phyloP scores from a whole-genome alignment of 768 basidiomycete species.

The Multifurca ochricompacta region DNA sequence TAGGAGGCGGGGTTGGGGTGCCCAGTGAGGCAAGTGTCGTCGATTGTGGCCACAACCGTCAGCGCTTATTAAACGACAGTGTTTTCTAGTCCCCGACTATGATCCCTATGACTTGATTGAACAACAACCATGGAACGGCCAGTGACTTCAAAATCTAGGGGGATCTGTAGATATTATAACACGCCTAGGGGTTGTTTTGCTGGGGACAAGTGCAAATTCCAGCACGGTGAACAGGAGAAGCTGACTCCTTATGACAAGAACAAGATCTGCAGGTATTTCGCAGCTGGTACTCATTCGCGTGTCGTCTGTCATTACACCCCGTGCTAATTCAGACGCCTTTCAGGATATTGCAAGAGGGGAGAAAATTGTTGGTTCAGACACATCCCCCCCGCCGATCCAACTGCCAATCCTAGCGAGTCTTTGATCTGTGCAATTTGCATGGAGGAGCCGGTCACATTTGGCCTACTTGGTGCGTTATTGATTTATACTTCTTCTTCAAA shows the following conservation, averaged over 20 bases:
- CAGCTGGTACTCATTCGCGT: constrained; percentile 36
- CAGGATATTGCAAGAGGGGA: constrained; percentile 69
- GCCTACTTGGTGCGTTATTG: constrained; percentile 47
- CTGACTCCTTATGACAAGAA: constrained; percentile 63
- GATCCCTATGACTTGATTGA: constrained; percentile 18
- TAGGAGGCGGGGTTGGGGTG: constrained; percentile 2
- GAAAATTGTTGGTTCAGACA: constrained; percentile 74
- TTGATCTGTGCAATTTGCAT: constrained; percentile 65
- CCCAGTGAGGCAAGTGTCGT: too few species aligned
- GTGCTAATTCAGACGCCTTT: neutral
- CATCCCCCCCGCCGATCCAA: constrained; percentile 24
- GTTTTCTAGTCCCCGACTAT: neutral
- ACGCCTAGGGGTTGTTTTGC: constrained; percentile 62
- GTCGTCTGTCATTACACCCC: neutral
- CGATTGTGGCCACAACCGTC: neutral
- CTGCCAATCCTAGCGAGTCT: constrained; percentile 28
- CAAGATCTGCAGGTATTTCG: constrained; percentile 63
- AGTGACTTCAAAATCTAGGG: constrained; percentile 61
- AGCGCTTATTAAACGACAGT: constrained; percentile 1
- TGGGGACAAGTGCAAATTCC: constrained; percentile 66
- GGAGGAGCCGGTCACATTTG: constrained; percentile 62
- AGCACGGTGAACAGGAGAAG: constrained; percentile 47
- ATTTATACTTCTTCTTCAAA: neutral
- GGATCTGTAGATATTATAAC: constrained; percentile 61
- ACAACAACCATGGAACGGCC: constrained; percentile 37